phyloP scores from a whole-genome alignment of 768 basidiomycete genomes.

The Mrakia hoshinonis region DNA sequence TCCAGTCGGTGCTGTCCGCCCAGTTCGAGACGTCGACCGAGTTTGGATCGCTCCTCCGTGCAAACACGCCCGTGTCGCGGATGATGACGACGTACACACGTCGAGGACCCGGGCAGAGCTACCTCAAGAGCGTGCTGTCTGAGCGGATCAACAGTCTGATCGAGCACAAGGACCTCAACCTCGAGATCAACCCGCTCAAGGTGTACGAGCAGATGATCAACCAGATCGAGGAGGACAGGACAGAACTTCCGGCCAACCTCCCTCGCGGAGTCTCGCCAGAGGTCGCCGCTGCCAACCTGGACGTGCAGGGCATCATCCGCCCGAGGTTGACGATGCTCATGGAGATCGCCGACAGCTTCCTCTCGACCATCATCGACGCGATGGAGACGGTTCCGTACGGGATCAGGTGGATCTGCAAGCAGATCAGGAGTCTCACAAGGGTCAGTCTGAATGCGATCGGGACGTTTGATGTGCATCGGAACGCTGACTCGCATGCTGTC shows the following conservation, averaged over 20 bases:
- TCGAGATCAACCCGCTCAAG: conserved; percentile 98
- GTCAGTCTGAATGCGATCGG: conserved; percentile 44
- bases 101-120: conserved; percentile 95
- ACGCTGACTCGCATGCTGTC: neutral
- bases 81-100: conserved; percentile 99
- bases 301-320: conserved; percentile 96
- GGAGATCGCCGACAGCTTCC: conserved; percentile 98
- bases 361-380: conserved; percentile 94
- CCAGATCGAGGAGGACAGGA: conserved; percentile 96
- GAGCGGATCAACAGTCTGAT: conserved; percentile 98
- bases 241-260: conserved; percentile 77
- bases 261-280: conserved; percentile 91
- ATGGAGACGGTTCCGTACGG: conserved; percentile 98
- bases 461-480: neutral
- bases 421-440: conserved; percentile 90
- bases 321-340: conserved; percentile 97
- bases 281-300: conserved; percentile 81
- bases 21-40: conserved; percentile 99
- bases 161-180: conserved; percentile 97
- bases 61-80: conserved; percentile 96
- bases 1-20: conserved; percentile 87
- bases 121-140: conserved; percentile 92
- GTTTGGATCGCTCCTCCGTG: conserved; percentile 94
- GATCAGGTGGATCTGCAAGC: conserved; percentile 99
- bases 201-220: conserved; percentile 99